Percentiles rank a stretch among this genome's conserved stretches.
Evolutionary conservation across 2,329 filamentous ascomycete genomes (phyloP).

Genomic region (Pseudodiploospora longispora): DNA sequence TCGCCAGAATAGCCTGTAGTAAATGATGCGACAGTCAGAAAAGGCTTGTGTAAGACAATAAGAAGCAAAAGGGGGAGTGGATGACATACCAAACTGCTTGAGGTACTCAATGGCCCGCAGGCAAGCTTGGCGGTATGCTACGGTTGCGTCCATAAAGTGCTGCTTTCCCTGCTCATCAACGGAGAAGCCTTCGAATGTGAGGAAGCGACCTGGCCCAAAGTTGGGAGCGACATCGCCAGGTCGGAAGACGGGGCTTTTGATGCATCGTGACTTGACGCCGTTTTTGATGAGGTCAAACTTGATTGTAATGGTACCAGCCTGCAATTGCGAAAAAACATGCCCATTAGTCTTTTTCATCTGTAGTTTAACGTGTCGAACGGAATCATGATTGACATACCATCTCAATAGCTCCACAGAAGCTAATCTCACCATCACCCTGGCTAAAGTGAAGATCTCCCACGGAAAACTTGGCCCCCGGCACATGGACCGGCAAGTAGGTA

Average conservation of each 20-base stretch:
- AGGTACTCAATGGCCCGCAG: conserved; percentile 41
- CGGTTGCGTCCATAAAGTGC: conserved; percentile 77
- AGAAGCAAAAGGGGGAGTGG: background rate
- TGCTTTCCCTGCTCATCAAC: conserved; percentile 86
- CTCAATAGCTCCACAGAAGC: conserved; percentile 83
- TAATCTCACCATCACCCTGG: conserved; percentile 83
- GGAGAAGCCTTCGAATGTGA: conserved; percentile 62
- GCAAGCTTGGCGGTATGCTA: conserved; percentile 78
- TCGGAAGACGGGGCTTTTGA: conserved; percentile 79
- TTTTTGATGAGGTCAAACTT: conserved; percentile 83
- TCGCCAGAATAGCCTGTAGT: conserved; percentile 56
- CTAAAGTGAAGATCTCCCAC: conserved; percentile 83
- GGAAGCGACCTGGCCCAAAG: conserved; percentile 64
- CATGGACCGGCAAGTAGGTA: conserved; percentile 82
- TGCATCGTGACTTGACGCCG: conserved; percentile 63
- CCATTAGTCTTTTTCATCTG: background rate
- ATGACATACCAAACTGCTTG: conserved; percentile 22
- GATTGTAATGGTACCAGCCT: conserved; percentile 76
- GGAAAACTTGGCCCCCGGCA: conserved; percentile 78
- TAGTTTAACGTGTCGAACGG: background rate
- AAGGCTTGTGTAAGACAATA: background rate
- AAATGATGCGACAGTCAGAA: background rate
- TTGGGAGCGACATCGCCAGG: conserved; percentile 83
- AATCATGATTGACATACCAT: conserved; percentile 42
- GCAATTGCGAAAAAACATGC: background rate